Evolutionary conservation across 495 filamentous ascomycete species (phyloP), one percentile per base, ranked within the genome.

Genomic region (Daldinia childiae): DNA sequence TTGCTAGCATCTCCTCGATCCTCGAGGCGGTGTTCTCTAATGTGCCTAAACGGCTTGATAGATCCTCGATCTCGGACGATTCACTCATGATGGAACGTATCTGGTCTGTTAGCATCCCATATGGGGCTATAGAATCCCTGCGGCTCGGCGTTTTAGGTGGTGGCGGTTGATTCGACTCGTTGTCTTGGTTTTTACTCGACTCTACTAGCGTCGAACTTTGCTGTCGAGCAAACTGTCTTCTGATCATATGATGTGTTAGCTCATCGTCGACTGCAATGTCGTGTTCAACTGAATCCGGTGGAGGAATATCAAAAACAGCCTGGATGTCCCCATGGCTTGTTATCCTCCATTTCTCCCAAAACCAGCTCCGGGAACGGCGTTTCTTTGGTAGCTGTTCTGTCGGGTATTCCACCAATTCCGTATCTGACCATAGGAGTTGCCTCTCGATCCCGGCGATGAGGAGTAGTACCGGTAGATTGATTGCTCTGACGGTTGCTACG

Each of bases 391-490:
- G 52, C 12, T 65, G 69, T 36, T 68, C 66, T n/a, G 71, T 73
- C 15, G 62, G 68, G 56, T 63, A 74, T 45, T 34, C 64, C 30
- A 43, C 58, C 27, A 74, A 64, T n/a, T 76, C 67, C 17, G 70
- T 68, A 29, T 65, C 65, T 3, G 78, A 77, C 78, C 81, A 83
- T 19, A 85, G 74, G 2, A 77, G 70, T 48, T 84, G 82, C 45
- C 89, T 87, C 75, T 90, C 90, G 58, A 85, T 82, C 17, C 87
- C 51, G 32, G 84, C 83, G 63, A 93, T 87, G 62, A 87, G 29
- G 34, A 91, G 82, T 0, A 93, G 81, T 5, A 93, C 73, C 1
- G 90, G 90, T 1, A 88, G 80, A 71, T 93, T 93, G 74, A 90
- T 80, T 9, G 85, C 64, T 34, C 90, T 87, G 14, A 92, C 86